Conservation (phyloP, 441 rosid genomes). For the Populus hybrid region DNA sequence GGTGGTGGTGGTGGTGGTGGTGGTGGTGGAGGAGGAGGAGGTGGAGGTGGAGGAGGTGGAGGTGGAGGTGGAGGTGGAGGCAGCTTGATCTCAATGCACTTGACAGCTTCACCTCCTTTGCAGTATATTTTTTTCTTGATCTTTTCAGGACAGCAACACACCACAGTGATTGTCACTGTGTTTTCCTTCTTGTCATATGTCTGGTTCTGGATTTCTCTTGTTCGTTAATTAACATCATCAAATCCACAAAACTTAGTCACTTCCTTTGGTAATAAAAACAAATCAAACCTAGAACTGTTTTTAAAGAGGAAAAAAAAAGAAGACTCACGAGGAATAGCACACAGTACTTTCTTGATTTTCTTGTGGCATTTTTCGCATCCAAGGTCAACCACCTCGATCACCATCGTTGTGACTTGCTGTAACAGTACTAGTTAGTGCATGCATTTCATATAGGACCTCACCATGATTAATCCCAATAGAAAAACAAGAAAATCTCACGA, state of each 20-base stretch:
- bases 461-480: too few relatives aligned
- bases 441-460: too few relatives aligned
- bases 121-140: constrained; percentile 54
- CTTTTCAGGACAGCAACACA: constrained; percentile 69
- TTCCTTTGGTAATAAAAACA: background rate
- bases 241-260: constrained; percentile 40
- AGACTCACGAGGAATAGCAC: constrained; percentile 58
- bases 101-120: constrained; percentile 54
- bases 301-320: background rate
- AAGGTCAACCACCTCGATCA: too few relatives aligned
- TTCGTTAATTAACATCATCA: constrained; percentile 19
- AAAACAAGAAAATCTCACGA: too few relatives aligned
- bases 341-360: too few relatives aligned
- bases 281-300: background rate
- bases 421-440: too few relatives aligned
- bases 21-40: background rate
- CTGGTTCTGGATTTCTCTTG: constrained; percentile 71
- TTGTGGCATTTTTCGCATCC: too few relatives aligned
- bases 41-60: too few relatives aligned
- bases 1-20: constrained; percentile 11
- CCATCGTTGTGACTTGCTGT: too few relatives aligned
- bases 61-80: too few relatives aligned
- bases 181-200: constrained; percentile 58
- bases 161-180: constrained; percentile 56
- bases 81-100: constrained; percentile 47